These are phyloP conservation scores for Talaromyces pinophilus DNA, from an alignment of 2,329 filamentous ascomycete genomes.

Conservation along the genomic window DNA sequence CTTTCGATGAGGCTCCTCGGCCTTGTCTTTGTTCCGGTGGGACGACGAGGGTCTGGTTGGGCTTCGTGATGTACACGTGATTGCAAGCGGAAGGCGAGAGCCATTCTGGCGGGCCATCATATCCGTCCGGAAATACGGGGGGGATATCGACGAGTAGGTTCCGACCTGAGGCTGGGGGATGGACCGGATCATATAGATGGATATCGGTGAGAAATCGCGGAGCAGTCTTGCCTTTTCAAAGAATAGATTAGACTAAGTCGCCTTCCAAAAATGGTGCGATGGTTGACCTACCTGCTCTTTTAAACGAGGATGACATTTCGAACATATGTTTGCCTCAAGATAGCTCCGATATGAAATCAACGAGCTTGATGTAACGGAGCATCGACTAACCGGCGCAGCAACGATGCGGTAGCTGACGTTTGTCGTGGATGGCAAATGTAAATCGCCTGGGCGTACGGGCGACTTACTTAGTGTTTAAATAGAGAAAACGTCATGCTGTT, in stretches of 20 bases:
- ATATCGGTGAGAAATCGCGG: constrained; percentile 52
- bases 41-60: constrained; percentile 55
- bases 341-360: not conserved
- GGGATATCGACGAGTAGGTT: constrained; percentile 62
- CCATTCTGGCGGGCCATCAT: constrained; percentile 38
- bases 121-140: constrained; percentile 49
- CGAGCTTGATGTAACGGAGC: not conserved
- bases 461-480: not conserved
- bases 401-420: not conserved
- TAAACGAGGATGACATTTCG: constrained; percentile 30
- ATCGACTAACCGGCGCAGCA: not conserved
- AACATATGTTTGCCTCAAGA: not conserved
- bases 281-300: constrained; percentile 36
- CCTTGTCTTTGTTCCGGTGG: constrained; percentile 40
- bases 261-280: constrained; percentile 27
- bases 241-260: not conserved
- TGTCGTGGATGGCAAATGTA: not conserved
- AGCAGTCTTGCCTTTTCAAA: constrained; percentile 49
- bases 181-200: constrained; percentile 47
- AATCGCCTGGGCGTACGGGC: constrained; percentile 1
- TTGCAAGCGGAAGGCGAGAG: constrained; percentile 53
- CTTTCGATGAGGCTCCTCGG: constrained; percentile 54
- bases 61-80: constrained; percentile 62
- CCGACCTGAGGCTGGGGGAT: constrained; percentile 46
- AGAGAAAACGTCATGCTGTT: constrained; percentile 5